These are phyloP conservation scores for Coprinopsis marcescibilis DNA, from an alignment of 768 basidiomycete species.

Conservation along the genomic window DNA sequence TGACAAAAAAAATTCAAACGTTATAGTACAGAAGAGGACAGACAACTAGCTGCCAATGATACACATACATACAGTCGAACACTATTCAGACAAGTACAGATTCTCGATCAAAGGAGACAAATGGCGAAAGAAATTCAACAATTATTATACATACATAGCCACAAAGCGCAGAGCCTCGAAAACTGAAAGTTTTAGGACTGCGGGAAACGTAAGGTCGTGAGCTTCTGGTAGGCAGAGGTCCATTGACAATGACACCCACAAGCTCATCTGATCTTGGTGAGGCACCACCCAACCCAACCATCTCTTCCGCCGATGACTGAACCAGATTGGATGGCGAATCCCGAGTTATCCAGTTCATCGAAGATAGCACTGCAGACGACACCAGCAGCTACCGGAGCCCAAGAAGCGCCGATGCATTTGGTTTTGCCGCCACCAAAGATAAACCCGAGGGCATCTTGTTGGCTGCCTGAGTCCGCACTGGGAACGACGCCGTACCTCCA, in stretches of 20 bases:
- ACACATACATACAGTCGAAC: no score
- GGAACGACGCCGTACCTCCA: constrained; percentile 24
- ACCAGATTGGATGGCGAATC: not conserved
- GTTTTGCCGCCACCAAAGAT: constrained; percentile 48
- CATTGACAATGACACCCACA: not conserved
- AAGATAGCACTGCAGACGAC: constrained; percentile 40
- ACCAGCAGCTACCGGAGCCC: constrained; percentile 49
- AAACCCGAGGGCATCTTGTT: constrained; percentile 18
- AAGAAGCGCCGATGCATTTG: constrained; percentile 40
- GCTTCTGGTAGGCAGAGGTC: not conserved
- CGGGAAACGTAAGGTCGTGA: not conserved
- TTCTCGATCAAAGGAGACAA: no score
- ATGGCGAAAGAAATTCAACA: no score
- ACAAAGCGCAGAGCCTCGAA: no score
- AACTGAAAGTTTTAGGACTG: no score
- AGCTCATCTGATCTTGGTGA: not conserved
- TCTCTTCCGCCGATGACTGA: not conserved
- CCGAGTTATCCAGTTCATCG: constrained; percentile 15
- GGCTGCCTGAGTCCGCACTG: constrained; percentile 15
- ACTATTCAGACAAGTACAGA: no score
- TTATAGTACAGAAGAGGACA: no score
- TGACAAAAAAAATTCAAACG: no score
- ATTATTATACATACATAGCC: no score
- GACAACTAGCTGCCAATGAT: no score
- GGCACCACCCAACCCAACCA: not conserved